Base-by-base conservation (phyloP, 139 green algal genomes). In the Asterochloris erici region DNA sequence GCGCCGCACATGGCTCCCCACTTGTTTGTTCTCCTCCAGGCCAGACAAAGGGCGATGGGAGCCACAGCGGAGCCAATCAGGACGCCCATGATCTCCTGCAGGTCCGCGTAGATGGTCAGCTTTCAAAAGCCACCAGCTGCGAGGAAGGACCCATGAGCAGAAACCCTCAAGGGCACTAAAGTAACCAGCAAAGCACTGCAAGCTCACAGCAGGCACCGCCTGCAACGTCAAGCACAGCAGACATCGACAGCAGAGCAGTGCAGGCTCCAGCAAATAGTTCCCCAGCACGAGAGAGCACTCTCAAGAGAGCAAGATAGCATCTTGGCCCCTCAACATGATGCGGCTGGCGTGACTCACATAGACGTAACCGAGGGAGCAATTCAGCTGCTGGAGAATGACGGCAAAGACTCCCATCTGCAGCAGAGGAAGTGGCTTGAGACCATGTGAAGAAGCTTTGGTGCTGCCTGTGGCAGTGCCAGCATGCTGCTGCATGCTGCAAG, bases 11-110 rank as follows among this genome's bases (percentile, higher is more conserved):
- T 93, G 70, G 94, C 94, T 28, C 88, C 93, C 12, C 66, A 82
- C 63, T 80, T 83, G 63, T 69, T 87, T 73, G 79, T 83, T 68
- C 77, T 83, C 47, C 27, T 83, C 84, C 84, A 87, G 23, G 73
- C 23, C 47, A 93, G 84, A 69, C 86, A 90, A 16, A 87, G 81
- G 28, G 92, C 87, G 63, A 98, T 92, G 60, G 91, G 95, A 79
- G 93, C 88, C 63, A 98, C 95, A 23, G 95, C 95, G 17, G 90
- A 95, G 68, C 95, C 95, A 77, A 98, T 95, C 62, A 97, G 84
- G 62, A 97, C 90, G 62, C 94, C 95, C 94, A 96, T 96, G 81
- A 89, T 87, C 70, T 82, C 54, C 62, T 86, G 63, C 73, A 86
- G 9, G 6, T 54, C 6, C 38, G 6, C 4, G 38, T 6, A 10